Conservation (phyloP, 2,329 filamentous ascomycete genomes). For the Aspergillus terreus region DNA sequence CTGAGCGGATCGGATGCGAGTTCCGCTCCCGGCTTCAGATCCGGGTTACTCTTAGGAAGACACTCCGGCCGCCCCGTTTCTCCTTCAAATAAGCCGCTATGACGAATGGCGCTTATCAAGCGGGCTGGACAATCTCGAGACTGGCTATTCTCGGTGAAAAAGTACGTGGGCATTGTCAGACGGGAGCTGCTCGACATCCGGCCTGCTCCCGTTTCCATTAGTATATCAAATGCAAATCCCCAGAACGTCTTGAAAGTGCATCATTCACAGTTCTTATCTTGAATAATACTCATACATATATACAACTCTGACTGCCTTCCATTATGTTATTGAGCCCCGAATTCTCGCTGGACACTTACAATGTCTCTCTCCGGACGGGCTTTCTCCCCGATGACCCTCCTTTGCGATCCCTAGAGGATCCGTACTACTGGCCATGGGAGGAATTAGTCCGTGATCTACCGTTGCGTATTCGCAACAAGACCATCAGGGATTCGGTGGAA, state of each 20-base stretch:
- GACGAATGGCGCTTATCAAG: background rate
- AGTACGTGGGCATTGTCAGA: background rate
- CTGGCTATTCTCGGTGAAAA: background rate
- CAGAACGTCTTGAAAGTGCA: too few relatives aligned
- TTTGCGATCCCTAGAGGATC: constrained; percentile 68
- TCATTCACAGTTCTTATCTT: too few relatives aligned
- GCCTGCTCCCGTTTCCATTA: background rate
- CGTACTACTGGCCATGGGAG: constrained; percentile 92
- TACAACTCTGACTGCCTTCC: background rate
- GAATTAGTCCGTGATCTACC: constrained; percentile 73
- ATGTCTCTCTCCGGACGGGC: constrained; percentile 58
- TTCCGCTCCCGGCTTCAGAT: constrained; percentile 3
- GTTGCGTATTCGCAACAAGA: constrained; percentile 69
- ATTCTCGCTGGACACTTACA: constrained; percentile 63
- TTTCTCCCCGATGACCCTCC: constrained; percentile 79
- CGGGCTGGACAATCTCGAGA: background rate
- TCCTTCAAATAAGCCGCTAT: too few relatives aligned
- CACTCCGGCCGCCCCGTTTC: too few relatives aligned
- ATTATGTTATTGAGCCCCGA: constrained; percentile 25
- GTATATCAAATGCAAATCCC: background rate
- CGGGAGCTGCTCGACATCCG: constrained; percentile 5
- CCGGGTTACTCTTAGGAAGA: constrained; percentile 8
- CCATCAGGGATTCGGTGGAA: constrained; percentile 71
- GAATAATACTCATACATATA: background rate
- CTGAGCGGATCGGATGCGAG: background rate